phyloP scores from a whole-genome alignment of 768 basidiomycete genomes.

The Lentinula guzmanii region DNA sequence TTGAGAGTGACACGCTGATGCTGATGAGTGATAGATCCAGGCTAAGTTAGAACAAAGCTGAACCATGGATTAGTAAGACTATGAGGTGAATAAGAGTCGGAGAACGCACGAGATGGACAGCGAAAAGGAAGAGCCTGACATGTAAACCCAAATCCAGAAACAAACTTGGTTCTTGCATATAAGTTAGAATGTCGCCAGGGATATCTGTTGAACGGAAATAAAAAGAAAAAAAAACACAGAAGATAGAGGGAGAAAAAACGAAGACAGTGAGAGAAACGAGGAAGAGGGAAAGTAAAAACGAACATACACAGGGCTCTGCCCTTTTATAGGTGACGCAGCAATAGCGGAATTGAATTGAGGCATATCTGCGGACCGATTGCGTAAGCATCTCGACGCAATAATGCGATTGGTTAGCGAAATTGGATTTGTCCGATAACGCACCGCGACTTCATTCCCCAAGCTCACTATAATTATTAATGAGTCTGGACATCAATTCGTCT shows the following conservation, averaged over 20 bases:
- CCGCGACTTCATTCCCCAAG: background rate
- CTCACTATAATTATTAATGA: background rate
- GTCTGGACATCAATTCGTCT: background rate
- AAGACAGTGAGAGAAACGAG: background rate
- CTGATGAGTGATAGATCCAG: background rate
- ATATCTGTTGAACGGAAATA: too few species aligned
- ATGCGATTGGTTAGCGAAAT: constrained; percentile 5
- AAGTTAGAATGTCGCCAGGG: background rate
- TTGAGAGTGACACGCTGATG: background rate
- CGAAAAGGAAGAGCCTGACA: background rate
- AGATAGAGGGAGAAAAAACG: background rate
- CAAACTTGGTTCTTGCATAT: background rate
- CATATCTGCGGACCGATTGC: background rate
- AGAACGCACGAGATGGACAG: background rate
- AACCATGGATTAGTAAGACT: background rate
- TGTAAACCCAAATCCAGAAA: background rate
- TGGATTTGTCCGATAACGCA: background rate
- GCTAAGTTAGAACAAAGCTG: background rate
- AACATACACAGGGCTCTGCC: background rate
- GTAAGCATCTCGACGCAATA: background rate
- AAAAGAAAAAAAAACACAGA: too few species aligned
- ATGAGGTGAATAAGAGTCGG: background rate
- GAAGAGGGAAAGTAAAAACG: background rate
- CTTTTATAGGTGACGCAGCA: background rate
- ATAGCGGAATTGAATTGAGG: background rate